These are phyloP conservation scores for Ligustrum vulgare DNA, from an alignment of 257 asterid genomes.

Conservation along the genomic window DNA sequence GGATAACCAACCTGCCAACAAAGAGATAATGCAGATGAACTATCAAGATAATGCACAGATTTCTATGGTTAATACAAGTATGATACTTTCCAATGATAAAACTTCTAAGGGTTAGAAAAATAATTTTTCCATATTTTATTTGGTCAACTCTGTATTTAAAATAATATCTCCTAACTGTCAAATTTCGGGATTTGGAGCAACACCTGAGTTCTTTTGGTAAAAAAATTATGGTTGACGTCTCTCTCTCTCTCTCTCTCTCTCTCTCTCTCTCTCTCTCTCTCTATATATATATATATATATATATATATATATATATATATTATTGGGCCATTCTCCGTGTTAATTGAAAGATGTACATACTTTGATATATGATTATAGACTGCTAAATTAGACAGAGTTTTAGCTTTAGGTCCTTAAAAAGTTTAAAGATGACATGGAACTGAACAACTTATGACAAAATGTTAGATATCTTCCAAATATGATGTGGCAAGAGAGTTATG, in stretches of 20 bases:
- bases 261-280: too few species aligned
- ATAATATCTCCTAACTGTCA: background rate
- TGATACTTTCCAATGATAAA: conserved; percentile 24
- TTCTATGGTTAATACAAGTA: conserved; percentile 24
- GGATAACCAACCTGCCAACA: conserved; percentile 21
- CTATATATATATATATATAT: too few species aligned
- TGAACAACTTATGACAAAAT: background rate
- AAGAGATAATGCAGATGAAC: conserved; percentile 32
- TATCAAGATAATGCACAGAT: conserved; percentile 25
- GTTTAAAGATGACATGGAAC: background rate
- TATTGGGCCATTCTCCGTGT: background rate
- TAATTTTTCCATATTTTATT: background rate
- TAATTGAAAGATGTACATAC: too few species aligned
- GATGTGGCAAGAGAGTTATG: too few species aligned
- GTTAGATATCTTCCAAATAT: too few species aligned
- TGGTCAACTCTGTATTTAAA: conserved; percentile 11
- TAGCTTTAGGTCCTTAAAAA: background rate
- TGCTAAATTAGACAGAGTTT: too few species aligned
- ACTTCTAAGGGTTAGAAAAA: conserved; percentile 43
- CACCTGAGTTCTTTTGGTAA: background rate
- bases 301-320: background rate
- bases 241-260: too few species aligned
- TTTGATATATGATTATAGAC: too few species aligned
- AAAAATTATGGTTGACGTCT: conserved; percentile 7
- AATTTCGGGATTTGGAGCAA: background rate